A percentile compares a stretch with the other conserved stretches of the same genome.
These are phyloP conservation scores for Piloderma croceum DNA, from an alignment of 768 basidiomycete species.

Conservation along the genomic window DNA sequence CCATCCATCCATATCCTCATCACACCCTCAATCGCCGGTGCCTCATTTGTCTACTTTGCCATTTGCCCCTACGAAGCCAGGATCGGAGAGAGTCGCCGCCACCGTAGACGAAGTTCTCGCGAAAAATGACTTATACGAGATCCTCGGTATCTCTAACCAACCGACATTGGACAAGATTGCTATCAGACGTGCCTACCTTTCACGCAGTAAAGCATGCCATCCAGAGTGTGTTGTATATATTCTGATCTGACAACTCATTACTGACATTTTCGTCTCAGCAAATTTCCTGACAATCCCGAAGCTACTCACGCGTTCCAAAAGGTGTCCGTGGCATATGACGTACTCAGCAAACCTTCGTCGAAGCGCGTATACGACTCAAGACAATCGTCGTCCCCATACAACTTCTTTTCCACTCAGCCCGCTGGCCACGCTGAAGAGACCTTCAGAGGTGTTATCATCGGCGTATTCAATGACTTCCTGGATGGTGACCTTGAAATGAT, in stretches of 20 bases:
- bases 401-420: constrained; percentile 51
- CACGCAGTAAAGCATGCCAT: constrained; percentile 71
- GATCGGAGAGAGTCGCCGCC: constrained; percentile 23
- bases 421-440: constrained; percentile 70
- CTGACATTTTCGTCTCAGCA: constrained; percentile 42
- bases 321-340: constrained; percentile 77
- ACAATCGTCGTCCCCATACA: constrained; percentile 39
- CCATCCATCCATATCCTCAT: constrained; percentile 19
- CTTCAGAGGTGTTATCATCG: constrained; percentile 64
- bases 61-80: constrained; percentile 14
- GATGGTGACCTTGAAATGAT: constrained; percentile 87
- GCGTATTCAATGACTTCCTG: constrained; percentile 75
- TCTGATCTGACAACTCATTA: constrained; percentile 1
- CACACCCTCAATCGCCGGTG: constrained; percentile 1
- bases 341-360: constrained; percentile 68
- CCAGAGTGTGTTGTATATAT: constrained; percentile 64
- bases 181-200: constrained; percentile 71
- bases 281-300: constrained; percentile 70
- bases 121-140: constrained; percentile 63
- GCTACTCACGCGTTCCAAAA: constrained; percentile 85
- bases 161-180: constrained; percentile 51
- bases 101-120: constrained; percentile 53
- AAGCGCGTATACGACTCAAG: constrained; percentile 64
- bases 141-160: constrained; percentile 58
- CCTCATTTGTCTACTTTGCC: no score